A percentile compares a stretch with the other conserved stretches of the same genome.
Conservation (phyloP, 495 filamentous ascomycete genomes). For the Baudoinia panamericana region DNA sequence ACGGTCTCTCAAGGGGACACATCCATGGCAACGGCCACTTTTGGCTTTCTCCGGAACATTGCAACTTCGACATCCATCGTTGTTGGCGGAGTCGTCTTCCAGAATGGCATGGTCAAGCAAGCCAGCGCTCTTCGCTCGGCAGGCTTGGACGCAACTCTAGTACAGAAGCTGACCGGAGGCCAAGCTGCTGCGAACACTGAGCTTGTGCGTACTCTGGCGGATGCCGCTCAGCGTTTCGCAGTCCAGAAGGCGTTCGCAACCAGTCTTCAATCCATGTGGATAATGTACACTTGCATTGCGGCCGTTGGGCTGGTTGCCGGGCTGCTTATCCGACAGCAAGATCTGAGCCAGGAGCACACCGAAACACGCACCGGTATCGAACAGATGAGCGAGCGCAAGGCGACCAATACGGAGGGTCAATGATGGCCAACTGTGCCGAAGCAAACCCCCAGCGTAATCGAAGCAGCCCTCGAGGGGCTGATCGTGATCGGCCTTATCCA, state of each 20-base stretch:
- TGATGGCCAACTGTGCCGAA: no score
- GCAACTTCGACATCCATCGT: slow-evolving; percentile 26
- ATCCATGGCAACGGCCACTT: slow-evolving; percentile 27
- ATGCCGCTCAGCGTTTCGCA: slow-evolving; percentile 34
- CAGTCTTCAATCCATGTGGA: slow-evolving; percentile 51
- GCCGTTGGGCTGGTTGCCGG: slow-evolving; percentile 39
- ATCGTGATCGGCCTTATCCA: no score
- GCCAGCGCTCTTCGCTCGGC: slow-evolving; percentile 30
- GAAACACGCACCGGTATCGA: slow-evolving; percentile 45
- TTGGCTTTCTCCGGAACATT: slow-evolving; percentile 25
- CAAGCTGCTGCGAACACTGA: slow-evolving; percentile 42
- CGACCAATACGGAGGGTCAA: no score
- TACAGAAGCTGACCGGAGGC: slow-evolving; percentile 34
- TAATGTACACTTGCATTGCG: slow-evolving; percentile 43
- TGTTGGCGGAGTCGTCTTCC: slow-evolving; percentile 32
- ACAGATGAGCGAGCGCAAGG: slow-evolving; percentile 19
- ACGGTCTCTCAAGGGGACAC: slow-evolving; percentile 24
- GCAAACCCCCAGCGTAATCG: no score
- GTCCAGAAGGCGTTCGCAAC: slow-evolving; percentile 44
- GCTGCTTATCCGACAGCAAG: slow-evolving; percentile 39
- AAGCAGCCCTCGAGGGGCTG: no score
- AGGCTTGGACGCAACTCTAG: slow-evolving; percentile 33
- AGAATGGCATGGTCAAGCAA: slow-evolving; percentile 43
- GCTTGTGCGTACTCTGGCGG: slow-evolving; percentile 32
- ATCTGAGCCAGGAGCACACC: slow-evolving; percentile 44